phyloP scores from a whole-genome alignment of 129 eudicot species.

The Flaveria bidentis region DNA sequence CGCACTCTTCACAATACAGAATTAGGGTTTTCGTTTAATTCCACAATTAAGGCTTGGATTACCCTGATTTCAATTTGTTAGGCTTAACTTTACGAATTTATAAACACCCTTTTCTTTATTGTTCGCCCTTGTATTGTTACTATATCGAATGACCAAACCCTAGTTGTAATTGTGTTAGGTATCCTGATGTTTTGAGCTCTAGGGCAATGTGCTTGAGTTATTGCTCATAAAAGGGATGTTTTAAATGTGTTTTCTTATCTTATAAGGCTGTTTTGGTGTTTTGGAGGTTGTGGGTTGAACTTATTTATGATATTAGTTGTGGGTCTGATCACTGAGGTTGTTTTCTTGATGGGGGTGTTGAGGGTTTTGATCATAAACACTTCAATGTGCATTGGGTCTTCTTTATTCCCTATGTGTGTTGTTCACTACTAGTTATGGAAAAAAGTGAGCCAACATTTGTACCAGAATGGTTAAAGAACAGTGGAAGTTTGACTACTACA shows the following conservation, averaged over 20 bases:
- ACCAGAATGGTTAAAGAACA: constrained; percentile 87
- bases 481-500: constrained; percentile 52
- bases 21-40: constrained; percentile 29
- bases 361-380: constrained; percentile 12
- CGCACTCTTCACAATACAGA: constrained; percentile 8
- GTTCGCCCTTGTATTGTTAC: neutral
- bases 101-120: constrained; percentile 5
- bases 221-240: constrained; percentile 17
- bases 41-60: constrained; percentile 19
- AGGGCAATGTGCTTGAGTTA: constrained; percentile 15
- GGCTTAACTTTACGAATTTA: constrained; percentile 1
- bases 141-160: constrained; percentile 24
- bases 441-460: constrained; percentile 89
- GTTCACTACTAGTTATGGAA: constrained; percentile 69
- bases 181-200: constrained; percentile 12
- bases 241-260: constrained; percentile 17
- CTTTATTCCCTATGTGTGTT: constrained; percentile 30
- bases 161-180: constrained; percentile 11
- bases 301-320: constrained; percentile 20
- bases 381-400: constrained; percentile 26
- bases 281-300: constrained; percentile 2
- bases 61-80: neutral
- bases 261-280: constrained; percentile 20
- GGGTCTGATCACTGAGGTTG: constrained; percentile 12
- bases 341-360: constrained; percentile 5